Conservation (phyloP, 805 yeast genomes). For the Metschnikowia santaceciliae region DNA sequence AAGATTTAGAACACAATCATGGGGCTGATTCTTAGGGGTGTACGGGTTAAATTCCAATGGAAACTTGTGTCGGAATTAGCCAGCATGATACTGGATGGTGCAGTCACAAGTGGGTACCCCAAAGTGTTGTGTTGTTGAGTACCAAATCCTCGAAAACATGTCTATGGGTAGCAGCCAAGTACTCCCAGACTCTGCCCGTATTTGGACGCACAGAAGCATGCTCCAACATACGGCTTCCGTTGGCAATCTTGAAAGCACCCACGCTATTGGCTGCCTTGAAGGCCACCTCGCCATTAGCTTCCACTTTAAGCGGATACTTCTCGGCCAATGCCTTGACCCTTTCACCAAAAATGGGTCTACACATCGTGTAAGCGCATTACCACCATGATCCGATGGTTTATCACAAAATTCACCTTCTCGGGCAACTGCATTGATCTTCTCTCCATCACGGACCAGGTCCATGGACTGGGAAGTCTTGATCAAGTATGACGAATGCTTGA, state of each 20-base stretch:
- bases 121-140: conserved; percentile 27
- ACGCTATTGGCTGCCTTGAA: neutral
- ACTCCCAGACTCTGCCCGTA: conserved; percentile 36
- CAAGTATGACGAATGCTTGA: conserved; percentile 23
- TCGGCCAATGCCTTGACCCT: conserved; percentile 24
- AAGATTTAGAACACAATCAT: conserved; percentile 20
- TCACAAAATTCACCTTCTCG: conserved; percentile 25
- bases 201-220: conserved; percentile 15
- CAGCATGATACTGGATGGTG: conserved; percentile 54
- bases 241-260: conserved; percentile 6
- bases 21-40: conserved; percentile 44
- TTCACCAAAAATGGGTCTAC: conserved; percentile 21
- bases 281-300: conserved; percentile 12
- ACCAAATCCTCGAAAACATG: conserved; percentile 45
- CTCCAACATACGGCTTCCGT: conserved; percentile 8
- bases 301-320: conserved; percentile 12
- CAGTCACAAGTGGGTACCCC: conserved; percentile 34
- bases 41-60: conserved; percentile 59
- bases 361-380: conserved; percentile 26
- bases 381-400: conserved; percentile 35
- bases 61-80: conserved; percentile 70
- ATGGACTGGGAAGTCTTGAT: conserved; percentile 33
- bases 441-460: conserved; percentile 35
- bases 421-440: conserved; percentile 39
- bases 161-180: conserved; percentile 41